phyloP scores from a whole-genome alignment of 495 filamentous ascomycete genomes.

The Astrothelium macrocarpum region DNA sequence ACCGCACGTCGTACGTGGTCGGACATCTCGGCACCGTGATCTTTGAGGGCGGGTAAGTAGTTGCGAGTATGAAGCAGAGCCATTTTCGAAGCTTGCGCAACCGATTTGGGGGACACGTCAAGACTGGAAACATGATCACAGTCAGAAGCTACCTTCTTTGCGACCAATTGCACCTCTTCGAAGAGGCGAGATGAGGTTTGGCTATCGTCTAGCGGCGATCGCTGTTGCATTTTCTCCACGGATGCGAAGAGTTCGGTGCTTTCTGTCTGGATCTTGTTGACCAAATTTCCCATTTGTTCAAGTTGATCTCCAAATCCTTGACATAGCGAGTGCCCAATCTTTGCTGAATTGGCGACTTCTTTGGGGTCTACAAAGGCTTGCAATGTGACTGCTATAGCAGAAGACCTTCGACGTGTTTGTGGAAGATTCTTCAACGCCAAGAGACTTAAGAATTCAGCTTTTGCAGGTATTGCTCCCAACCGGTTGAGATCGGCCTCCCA shows the following conservation, averaged over 20 bases:
- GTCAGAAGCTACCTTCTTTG: conserved; percentile 78
- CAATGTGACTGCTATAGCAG: conserved; percentile 38
- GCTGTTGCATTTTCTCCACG: conserved; percentile 28
- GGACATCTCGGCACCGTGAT: conserved; percentile 65
- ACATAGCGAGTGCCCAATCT: conserved; percentile 28
- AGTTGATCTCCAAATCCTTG: conserved; percentile 46
- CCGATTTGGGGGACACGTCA: conserved; percentile 56
- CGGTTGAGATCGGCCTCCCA: conserved; percentile 61
- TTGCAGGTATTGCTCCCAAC: conserved; percentile 51
- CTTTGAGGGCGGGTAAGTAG: conserved; percentile 68
- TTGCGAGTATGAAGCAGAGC: conserved; percentile 79
- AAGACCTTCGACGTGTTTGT: conserved; percentile 13
- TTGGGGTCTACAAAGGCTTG: conserved; percentile 62
- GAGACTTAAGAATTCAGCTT: conserved; percentile 48
- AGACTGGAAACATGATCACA: conserved; percentile 68
- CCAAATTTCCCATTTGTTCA: conserved; percentile 40
- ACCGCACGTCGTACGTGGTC: conserved; percentile 58
- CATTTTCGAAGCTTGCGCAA: conserved; percentile 73
- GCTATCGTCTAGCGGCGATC: conserved; percentile 26
- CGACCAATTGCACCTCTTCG: conserved; percentile 77
- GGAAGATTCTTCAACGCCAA: conserved; percentile 14
- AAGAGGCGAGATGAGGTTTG: conserved; percentile 49
- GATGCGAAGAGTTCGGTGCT: conserved; percentile 42
- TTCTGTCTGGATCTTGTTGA: conserved; percentile 44
- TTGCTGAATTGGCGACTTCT: conserved; percentile 55